These are phyloP conservation scores for Colletotrichum tofieldiae DNA, from an alignment of 2,329 filamentous ascomycete species.

Conservation along the genomic window DNA sequence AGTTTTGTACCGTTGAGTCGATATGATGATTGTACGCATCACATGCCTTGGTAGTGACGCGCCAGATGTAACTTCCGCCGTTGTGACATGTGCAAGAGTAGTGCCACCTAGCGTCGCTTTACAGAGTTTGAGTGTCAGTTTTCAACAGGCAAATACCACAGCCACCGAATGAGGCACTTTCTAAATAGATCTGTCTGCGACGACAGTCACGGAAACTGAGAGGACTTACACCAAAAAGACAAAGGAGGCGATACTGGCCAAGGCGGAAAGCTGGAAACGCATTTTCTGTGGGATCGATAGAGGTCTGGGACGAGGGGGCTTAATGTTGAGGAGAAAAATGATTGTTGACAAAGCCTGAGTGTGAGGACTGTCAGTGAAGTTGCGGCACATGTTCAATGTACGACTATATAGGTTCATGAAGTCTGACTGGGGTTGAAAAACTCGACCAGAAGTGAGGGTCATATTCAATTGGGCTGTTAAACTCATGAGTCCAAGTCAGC, in stretches of 20 bases:
- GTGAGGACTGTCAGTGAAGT: too few relatives aligned
- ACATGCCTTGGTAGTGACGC: conserved; percentile 3
- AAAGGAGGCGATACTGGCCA: conserved; percentile 2
- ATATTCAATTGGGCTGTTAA: too few relatives aligned
- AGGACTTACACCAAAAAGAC: conserved; percentile 8
- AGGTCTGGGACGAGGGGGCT: background rate
- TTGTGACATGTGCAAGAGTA: conserved; percentile 22
- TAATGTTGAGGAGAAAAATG: background rate
- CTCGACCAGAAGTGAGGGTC: too few relatives aligned
- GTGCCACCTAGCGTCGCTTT: conserved; percentile 13
- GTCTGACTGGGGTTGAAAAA: too few relatives aligned
- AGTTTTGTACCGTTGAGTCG: background rate
- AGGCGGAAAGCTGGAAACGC: background rate
- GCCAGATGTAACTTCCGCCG: conserved; percentile 18
- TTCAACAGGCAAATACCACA: background rate
- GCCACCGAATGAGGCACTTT: too few relatives aligned
- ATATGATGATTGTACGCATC: background rate
- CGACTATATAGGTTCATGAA: too few relatives aligned
- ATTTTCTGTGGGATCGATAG: background rate
- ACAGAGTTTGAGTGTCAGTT: background rate
- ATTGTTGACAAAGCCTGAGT: background rate
- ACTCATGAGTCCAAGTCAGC: too few relatives aligned
- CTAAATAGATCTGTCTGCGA: background rate
- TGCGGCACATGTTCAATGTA: too few relatives aligned
- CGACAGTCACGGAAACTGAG: background rate